Evolutionary conservation across 129 eudicot species (phyloP).

Genomic region (Saposhnikovia divaricata): DNA sequence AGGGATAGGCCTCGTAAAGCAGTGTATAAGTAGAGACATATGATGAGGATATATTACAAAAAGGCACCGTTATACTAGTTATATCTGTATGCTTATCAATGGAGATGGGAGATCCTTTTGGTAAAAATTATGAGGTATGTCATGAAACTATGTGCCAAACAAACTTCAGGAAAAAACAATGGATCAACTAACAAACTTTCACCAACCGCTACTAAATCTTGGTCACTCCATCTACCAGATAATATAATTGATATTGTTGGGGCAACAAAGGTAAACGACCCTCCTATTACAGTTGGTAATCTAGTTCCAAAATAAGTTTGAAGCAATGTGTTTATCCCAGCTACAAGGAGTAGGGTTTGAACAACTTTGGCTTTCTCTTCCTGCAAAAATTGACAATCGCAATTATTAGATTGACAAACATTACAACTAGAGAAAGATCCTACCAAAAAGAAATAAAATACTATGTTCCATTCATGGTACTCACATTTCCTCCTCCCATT

Average conservation of each 20-base stretch:
- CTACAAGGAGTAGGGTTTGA: slow-evolving; percentile 59
- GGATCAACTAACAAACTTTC: background rate
- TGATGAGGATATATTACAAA: background rate
- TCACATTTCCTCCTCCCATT: slow-evolving; percentile 78
- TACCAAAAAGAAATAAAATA: background rate
- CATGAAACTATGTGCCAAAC: background rate
- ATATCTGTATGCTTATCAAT: background rate
- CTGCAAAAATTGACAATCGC: slow-evolving; percentile 20
- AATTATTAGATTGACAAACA: slow-evolving; percentile 6
- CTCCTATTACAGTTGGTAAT: slow-evolving; percentile 66
- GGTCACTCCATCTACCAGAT: slow-evolving; percentile 62
- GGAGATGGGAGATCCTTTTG: background rate
- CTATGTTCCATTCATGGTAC: slow-evolving; percentile 10
- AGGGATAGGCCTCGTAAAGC: too few relatives aligned
- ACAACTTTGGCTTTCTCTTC: slow-evolving; percentile 61
- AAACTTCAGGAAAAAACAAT: background rate
- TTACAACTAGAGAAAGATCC: background rate
- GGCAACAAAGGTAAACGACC: slow-evolving; percentile 53
- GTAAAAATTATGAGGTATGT: background rate
- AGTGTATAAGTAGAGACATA: background rate
- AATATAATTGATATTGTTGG: slow-evolving; percentile 47
- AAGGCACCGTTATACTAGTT: background rate
- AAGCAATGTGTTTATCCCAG: slow-evolving; percentile 66
- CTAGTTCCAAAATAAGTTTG: slow-evolving; percentile 58
- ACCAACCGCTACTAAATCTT: slow-evolving; percentile 46